phyloP scores from a whole-genome alignment of 495 filamentous ascomycete species.

The Penicillium paxilli region DNA sequence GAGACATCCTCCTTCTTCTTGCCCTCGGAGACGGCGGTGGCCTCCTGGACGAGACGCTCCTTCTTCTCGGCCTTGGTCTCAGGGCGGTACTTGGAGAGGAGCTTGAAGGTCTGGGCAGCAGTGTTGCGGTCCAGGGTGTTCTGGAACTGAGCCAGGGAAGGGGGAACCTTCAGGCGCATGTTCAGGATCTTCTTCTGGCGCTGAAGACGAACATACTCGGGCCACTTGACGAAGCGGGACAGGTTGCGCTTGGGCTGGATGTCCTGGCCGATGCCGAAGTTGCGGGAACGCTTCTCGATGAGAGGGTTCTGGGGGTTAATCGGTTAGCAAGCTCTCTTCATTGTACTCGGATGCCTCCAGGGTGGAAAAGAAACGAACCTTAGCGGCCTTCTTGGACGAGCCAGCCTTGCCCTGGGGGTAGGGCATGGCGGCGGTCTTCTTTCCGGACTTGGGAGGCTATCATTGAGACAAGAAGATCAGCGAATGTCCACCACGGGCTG shows the following conservation, averaged over 20 bases:
- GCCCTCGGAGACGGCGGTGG: slow-evolving; percentile 92
- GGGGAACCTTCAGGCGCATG: slow-evolving; percentile 97
- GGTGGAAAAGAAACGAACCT: slow-evolving; percentile 63
- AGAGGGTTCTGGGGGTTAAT: slow-evolving; percentile 81
- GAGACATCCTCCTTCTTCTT: slow-evolving; percentile 99
- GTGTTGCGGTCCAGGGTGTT: slow-evolving; percentile 97
- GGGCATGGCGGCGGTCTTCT: slow-evolving; percentile 93
- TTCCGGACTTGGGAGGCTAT: slow-evolving; percentile 97
- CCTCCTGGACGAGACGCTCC: slow-evolving; percentile 97
- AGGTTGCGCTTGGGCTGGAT: slow-evolving; percentile 98
- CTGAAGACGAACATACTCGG: slow-evolving; percentile 96
- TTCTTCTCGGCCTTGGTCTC: slow-evolving; percentile 99
- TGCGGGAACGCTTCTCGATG: slow-evolving; percentile 94
- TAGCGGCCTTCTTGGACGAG: slow-evolving; percentile 84
- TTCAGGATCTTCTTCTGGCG: slow-evolving; percentile 99
- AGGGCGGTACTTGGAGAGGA: slow-evolving; percentile 99
- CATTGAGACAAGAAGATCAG: slow-evolving; percentile 99
- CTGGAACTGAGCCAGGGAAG: slow-evolving; percentile 97
- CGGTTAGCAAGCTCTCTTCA: slow-evolving; percentile 21
- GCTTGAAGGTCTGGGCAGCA: slow-evolving; percentile 94
- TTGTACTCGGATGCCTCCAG: slow-evolving; percentile 16
- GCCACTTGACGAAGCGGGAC: slow-evolving; percentile 99
- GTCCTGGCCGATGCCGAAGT: slow-evolving; percentile 99
- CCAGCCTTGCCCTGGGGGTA: slow-evolving; percentile 94
- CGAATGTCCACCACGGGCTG: slow-evolving; percentile 72